Evolutionary conservation across 2,329 filamentous ascomycete species (phyloP), one percentile per base, ranked within the genome.

Genomic region (Trichoderma gracile): DNA sequence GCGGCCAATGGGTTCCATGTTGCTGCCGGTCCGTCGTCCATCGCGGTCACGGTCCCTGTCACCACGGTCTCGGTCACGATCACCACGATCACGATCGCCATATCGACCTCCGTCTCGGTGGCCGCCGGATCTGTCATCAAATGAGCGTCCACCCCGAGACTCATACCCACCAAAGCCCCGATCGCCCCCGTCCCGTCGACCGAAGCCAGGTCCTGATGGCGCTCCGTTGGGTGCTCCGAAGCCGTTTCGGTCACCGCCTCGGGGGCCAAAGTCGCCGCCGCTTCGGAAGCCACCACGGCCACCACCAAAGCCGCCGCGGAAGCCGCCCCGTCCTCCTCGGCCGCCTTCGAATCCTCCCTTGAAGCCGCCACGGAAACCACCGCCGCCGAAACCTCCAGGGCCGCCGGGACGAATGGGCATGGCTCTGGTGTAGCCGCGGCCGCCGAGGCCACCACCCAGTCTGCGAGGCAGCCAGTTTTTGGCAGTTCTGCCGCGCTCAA

Each of bases 401-500:
- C 84, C 86, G 63, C 84, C 86, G 10, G 92, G 92, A 60, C 92
- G 87, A 42, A 89, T 82, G 57, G 89, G 85, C 68, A 87, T 82
- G 17, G 89, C 86, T 78, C 94, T 96, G 64, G 94, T 98, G 78
- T 98, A 98, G 68, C 92, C 91, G 72, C 95, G 89, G 52, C 94
- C 94, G 67, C 95, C 95, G 3, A 97, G 86, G 53, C 95, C 95
- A 69, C 95, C 95, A 65, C 94, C 95, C 59, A 96, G 89, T 68
- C 95, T 89, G 70, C 91, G 89, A 67, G 95, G 95, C 73, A 91
- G 90, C 95, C 95, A 99, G 55, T 90, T 92, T 73, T 91, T 91
- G 46, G 97, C 92, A 38, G 95, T 98, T 71, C 95, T 90, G 70
- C 95, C 95, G 73, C 95, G 89, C 79, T 99, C 95, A 67, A 98